Evolutionary conservation across 176 grass and related monocot genomes (phyloP), one percentile per base, ranked within the genome.

Genomic region (Rhynchospora tenuis): DNA sequence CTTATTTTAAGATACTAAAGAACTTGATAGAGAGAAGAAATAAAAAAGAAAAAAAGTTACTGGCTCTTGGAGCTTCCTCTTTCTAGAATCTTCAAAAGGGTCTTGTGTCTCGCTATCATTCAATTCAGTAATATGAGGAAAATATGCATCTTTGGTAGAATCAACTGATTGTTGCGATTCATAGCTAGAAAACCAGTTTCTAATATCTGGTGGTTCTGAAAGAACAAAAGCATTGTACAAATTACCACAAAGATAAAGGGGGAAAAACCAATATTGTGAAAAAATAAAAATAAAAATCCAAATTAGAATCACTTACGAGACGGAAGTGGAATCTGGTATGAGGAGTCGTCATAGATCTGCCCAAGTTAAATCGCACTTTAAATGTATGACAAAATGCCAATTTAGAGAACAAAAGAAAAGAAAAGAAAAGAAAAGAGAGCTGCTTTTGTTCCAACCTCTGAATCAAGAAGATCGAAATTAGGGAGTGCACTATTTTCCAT

Each of bases 151-250:
- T 20, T 89, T 86, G 23, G 60, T 87, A 0, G 92, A 92, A 58
- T 94, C 87, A 4, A 87, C 2, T 0, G 19, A 19, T 65, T 66
- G 42, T 65, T 82, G 38, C 60, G 79, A 97, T 68, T 86, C 83
- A 50, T 97, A 97, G 79, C 94, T 91, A 24, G 89, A 81, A 85
- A 97, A 94, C 94, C 94, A 97, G 42, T 97, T 94, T 56, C 79
- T 88, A 78, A 97, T 90, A 73, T 94, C 92, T 56, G 88, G 90
- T 16, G 92, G 94, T 86, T 94, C 94, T 97, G 90, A 86, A 46
- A 80, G 79, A 69, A 59, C 5, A 15, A 0, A 38, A 20, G 47
- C 23, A 20, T 0, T 60, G 17, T 17, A 28, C 10, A 56, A 22
- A 71, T 59, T 72, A 83, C 11, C 20, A 13, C 9, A 68, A 14